phyloP scores from a whole-genome alignment of 2,329 filamentous ascomycete genomes.

The Thielaviopsis ethacetica region DNA sequence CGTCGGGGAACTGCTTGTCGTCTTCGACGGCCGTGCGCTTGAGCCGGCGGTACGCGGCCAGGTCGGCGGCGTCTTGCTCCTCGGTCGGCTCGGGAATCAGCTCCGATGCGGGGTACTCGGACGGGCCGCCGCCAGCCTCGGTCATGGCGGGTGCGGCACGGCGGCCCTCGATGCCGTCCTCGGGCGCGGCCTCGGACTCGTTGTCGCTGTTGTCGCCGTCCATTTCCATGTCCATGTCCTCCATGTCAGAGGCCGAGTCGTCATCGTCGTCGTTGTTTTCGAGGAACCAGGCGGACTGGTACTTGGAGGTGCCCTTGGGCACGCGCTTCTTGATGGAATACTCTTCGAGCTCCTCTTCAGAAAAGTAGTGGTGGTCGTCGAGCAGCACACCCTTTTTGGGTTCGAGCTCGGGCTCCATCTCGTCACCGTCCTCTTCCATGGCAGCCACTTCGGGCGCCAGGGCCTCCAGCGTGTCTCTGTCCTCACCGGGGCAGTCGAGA shows the following conservation, averaged over 20 bases:
- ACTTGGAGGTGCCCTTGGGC: conserved; percentile 81
- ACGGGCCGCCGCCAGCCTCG: conserved; percentile 53
- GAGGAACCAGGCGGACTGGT: conserved; percentile 89
- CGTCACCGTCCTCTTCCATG: conserved; percentile 51
- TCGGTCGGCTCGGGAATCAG: conserved; percentile 79
- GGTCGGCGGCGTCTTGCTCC: conserved; percentile 57
- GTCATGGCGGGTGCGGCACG: conserved; percentile 46
- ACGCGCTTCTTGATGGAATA: conserved; percentile 52
- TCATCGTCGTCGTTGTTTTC: conserved; percentile 56
- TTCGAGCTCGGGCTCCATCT: conserved; percentile 22
- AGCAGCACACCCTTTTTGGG: conserved; percentile 75
- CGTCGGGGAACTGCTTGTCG: conserved; percentile 90
- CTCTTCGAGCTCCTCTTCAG: conserved; percentile 59
- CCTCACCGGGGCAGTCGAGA: conserved; percentile 56
- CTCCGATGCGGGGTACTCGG: conserved; percentile 87
- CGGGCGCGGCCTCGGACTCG: conserved; percentile 47
- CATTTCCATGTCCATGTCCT: conserved; percentile 39
- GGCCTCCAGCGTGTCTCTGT: conserved; percentile 68
- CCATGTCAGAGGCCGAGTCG: conserved; percentile 57
- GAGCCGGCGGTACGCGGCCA: conserved; percentile 64
- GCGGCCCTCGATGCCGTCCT: conserved; percentile 66
- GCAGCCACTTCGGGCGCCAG: conserved; percentile 73
- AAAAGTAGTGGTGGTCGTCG: conserved; percentile 96
- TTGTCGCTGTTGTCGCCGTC: conserved; percentile 41
- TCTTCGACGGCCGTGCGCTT: conserved; percentile 72